These are phyloP conservation scores for Trametes punicea DNA, from an alignment of 768 basidiomycete species.

Conservation along the genomic window DNA sequence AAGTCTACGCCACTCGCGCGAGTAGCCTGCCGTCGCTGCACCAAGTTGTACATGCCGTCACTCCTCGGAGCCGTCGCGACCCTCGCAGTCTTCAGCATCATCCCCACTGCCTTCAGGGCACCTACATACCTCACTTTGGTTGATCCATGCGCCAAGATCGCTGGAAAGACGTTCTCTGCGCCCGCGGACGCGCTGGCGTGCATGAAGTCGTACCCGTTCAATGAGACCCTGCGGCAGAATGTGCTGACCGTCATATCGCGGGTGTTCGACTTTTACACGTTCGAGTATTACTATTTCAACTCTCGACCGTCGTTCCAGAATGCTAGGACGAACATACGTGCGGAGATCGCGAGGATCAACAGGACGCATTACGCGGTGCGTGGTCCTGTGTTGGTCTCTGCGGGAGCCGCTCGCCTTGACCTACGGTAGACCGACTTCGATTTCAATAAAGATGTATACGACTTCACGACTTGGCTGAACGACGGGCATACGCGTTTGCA, in stretches of 20 bases:
- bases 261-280: slow-evolving; percentile 40
- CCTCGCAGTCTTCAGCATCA: background rate
- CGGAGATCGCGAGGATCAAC: slow-evolving; percentile 46
- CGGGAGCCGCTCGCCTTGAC: background rate
- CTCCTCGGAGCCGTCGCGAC: slow-evolving; percentile 1
- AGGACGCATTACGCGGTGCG: slow-evolving; percentile 44
- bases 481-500: slow-evolving; percentile 59
- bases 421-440: slow-evolving; percentile 58
- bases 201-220: slow-evolving; percentile 46
- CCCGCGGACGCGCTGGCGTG: slow-evolving; percentile 58
- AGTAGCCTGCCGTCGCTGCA: background rate
- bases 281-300: slow-evolving; percentile 37
- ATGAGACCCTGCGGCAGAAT: slow-evolving; percentile 37
- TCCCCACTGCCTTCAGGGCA: background rate
- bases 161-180: slow-evolving; percentile 40
- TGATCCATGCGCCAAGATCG: slow-evolving; percentile 36
- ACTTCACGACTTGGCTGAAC: slow-evolving; percentile 53
- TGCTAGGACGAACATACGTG: slow-evolving; percentile 53
- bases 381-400: background rate
- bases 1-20: background rate
- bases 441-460: slow-evolving; percentile 55
- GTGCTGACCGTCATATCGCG: slow-evolving; percentile 32
- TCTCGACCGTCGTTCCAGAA: slow-evolving; percentile 39
- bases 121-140: slow-evolving; percentile 13
- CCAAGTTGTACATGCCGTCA: background rate